Evolutionary conservation across 2,329 filamentous ascomycete species (phyloP).

Genomic region (Alternaria conjuncta): DNA sequence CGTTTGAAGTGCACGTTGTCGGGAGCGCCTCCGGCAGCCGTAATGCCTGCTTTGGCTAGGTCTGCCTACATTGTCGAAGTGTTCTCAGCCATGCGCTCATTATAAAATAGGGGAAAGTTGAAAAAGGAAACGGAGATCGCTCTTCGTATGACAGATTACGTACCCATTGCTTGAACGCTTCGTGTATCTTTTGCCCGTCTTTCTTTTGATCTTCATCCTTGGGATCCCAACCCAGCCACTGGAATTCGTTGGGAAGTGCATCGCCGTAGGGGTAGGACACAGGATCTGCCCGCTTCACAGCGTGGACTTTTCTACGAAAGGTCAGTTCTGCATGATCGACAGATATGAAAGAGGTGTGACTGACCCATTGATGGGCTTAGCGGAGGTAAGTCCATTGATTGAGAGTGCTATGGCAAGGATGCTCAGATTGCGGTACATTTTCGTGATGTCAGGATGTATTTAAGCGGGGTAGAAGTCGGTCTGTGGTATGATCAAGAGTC

Average conservation of each 20-base stretch:
- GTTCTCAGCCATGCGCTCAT: background rate
- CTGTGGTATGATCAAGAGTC: background rate
- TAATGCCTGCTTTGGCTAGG: background rate
- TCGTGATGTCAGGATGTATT: background rate
- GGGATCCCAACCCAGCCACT: background rate
- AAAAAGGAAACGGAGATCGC: background rate
- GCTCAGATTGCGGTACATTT: background rate
- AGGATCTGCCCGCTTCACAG: background rate
- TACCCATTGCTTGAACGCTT: background rate
- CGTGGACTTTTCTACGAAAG: rapidly evolving
- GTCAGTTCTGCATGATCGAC: background rate
- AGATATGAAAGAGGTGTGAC: background rate
- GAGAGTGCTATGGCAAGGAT: background rate
- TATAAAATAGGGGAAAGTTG: background rate
- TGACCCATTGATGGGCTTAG: background rate
- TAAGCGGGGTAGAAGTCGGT: background rate
- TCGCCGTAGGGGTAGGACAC: background rate
- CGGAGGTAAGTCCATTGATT: background rate
- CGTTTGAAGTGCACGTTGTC: background rate
- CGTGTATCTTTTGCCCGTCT: background rate
- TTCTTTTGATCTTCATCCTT: background rate
- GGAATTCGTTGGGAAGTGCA: background rate
- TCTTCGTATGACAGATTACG: background rate
- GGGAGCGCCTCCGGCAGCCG: background rate
- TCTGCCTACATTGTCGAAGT: background rate